These are phyloP conservation scores for Millerozyma miso DNA, from an alignment of 805 yeast genomes.

Conservation along the genomic window DNA sequence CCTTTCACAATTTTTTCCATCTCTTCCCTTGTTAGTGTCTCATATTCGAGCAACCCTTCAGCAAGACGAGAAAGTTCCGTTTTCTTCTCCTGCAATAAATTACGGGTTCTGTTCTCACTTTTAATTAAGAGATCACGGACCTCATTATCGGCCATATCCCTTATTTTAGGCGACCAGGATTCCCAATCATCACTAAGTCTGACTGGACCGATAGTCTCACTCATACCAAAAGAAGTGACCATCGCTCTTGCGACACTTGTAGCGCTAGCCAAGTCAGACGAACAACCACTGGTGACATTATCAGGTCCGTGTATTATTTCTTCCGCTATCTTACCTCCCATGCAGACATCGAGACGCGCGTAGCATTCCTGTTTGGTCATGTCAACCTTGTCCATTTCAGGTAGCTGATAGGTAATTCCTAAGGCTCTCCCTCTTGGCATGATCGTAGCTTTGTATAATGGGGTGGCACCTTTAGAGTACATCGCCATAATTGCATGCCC, in stretches of 20 bases:
- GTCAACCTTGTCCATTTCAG: constrained; percentile 97
- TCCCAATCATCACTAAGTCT: constrained; percentile 88
- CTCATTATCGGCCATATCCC: constrained; percentile 91
- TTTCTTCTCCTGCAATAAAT: constrained; percentile 54
- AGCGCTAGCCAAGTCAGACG: constrained; percentile 85
- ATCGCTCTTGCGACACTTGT: constrained; percentile 92
- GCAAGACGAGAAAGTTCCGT: constrained; percentile 83
- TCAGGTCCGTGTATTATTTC: constrained; percentile 87
- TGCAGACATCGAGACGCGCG: constrained; percentile 92
- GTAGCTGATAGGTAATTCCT: constrained; percentile 95
- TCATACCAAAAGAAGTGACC: constrained; percentile 97
- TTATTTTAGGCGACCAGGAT: constrained; percentile 84
- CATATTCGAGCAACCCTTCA: constrained; percentile 90
- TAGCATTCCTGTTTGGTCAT: constrained; percentile 84
- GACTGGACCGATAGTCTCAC: constrained; percentile 89
- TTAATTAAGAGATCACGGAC: constrained; percentile 69
- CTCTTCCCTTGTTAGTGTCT: constrained; percentile 87
- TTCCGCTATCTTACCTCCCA: constrained; percentile 99
- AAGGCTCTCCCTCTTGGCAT: constrained; percentile 95
- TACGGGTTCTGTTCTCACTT: constrained; percentile 77
- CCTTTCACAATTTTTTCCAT: constrained; percentile 84
- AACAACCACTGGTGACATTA: constrained; percentile 93
- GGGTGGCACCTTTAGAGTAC: constrained; percentile 91
- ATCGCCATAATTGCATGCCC: constrained; percentile 99
- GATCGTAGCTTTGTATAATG: constrained; percentile 93